Percentiles rank a stretch among this genome's conserved stretches.
phyloP scores from a whole-genome alignment of 2,329 filamentous ascomycete genomes.

The Monilinia vaccinii-corymbosi region DNA sequence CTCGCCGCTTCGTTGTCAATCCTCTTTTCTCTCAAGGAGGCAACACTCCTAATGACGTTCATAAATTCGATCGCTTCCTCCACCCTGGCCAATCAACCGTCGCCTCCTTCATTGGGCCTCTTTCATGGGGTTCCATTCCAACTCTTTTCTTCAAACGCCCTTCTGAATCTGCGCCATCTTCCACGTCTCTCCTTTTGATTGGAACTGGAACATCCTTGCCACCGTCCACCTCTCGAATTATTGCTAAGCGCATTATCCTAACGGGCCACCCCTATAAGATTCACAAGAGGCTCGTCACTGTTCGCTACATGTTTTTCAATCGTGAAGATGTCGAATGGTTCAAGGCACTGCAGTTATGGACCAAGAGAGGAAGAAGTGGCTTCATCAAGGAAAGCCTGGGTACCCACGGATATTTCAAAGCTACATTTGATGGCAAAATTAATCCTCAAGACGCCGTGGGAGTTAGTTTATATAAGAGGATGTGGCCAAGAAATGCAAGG shows the following conservation, averaged over 20 bases:
- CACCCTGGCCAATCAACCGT: slow-evolving; percentile 86
- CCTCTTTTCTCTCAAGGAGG: slow-evolving; percentile 86
- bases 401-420: slow-evolving; percentile 99
- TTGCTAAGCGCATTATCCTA: slow-evolving; percentile 88
- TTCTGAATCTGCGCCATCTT: slow-evolving; percentile 35
- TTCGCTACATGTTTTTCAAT: slow-evolving; percentile 99
- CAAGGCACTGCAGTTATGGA: slow-evolving; percentile 93
- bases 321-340: slow-evolving; percentile 94
- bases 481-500: slow-evolving; percentile 65
- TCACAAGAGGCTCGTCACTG: slow-evolving; percentile 92
- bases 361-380: slow-evolving; percentile 74
- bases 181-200: slow-evolving; percentile 57
- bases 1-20: slow-evolving; percentile 77
- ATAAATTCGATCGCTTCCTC: slow-evolving; percentile 89
- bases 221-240: slow-evolving; percentile 65
- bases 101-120: slow-evolving; percentile 79
- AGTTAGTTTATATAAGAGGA: slow-evolving; percentile 78
- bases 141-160: slow-evolving; percentile 73
- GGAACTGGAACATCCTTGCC: slow-evolving; percentile 82
- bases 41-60: slow-evolving; percentile 88
- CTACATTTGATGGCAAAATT: slow-evolving; percentile 90
- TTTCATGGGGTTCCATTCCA: slow-evolving; percentile 90
- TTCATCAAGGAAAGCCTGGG: slow-evolving; percentile 91
- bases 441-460: slow-evolving; percentile 93
- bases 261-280: slow-evolving; percentile 98